Evolutionary conservation across 768 basidiomycete species (phyloP).

Genomic region (Auriscalpium vulgare): DNA sequence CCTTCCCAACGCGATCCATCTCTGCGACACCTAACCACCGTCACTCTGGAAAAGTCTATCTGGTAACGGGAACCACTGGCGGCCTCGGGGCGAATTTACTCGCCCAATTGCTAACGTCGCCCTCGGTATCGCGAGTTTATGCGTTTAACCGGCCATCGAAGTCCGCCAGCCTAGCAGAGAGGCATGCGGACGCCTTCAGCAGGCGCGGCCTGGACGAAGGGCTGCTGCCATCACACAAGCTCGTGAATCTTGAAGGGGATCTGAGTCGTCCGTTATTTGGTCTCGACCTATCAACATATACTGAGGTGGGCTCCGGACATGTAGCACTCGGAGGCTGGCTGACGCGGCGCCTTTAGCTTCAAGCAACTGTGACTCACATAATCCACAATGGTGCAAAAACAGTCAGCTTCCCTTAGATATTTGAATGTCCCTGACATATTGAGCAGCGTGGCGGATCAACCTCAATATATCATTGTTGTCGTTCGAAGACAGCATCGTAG

Average conservation of each 20-base stretch:
- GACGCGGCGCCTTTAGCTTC: slow-evolving; percentile 1
- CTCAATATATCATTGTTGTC: slow-evolving; percentile 17
- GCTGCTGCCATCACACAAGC: slow-evolving; percentile 13
- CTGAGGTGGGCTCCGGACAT: slow-evolving; percentile 5
- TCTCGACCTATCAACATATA: slow-evolving; percentile 5
- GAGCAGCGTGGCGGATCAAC: slow-evolving; percentile 18
- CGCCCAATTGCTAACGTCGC: slow-evolving; percentile 8
- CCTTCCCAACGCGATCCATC: slow-evolving; percentile 9
- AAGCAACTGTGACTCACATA: slow-evolving; percentile 13
- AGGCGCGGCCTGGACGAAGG: slow-evolving; percentile 13
- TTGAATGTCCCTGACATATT: not conserved
- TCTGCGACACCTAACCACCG: not conserved
- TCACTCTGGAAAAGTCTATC: slow-evolving; percentile 3
- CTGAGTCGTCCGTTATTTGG: slow-evolving; percentile 6
- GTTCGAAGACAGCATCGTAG: slow-evolving; percentile 16
- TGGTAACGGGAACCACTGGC: slow-evolving; percentile 20
- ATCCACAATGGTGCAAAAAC: slow-evolving; percentile 15
- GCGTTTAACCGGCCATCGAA: slow-evolving; percentile 17
- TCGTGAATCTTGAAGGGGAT: slow-evolving; percentile 18
- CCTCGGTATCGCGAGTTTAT: slow-evolving; percentile 13
- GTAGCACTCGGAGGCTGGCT: not conserved
- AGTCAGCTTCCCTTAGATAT: too few relatives aligned
- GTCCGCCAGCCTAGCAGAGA: slow-evolving; percentile 2
- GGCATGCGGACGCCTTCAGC: slow-evolving; percentile 12
- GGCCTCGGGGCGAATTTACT: slow-evolving; percentile 18